Base-by-base conservation (phyloP, 257 asterid genomes). In the Solanum stenotomum region DNA sequence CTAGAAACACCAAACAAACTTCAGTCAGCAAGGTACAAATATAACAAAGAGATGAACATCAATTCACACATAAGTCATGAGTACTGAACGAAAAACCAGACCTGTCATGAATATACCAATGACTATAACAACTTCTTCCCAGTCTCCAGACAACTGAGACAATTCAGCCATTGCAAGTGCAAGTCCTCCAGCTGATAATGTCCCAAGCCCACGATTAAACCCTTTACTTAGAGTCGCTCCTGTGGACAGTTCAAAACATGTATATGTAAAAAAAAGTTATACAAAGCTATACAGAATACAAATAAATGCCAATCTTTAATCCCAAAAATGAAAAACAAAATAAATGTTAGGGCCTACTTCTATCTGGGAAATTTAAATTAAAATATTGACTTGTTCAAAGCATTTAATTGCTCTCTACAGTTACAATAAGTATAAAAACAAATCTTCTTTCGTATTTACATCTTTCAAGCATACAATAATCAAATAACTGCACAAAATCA, bases 171-270 rank as follows among this genome's bases (percentile, higher is more conserved):
- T 94, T 61, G 92, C 98, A 49, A 96, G 90, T 86, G 98, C 95
- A 71, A 96, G 93, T 63, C 94, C 94, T 91, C 99, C 98, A 74
- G 99, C 99, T 27, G 96, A 94, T 25, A 96, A 56, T n/a, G 99
- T 95, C 84, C 99, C 99, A 38, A 96, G 74, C 10, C 94, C 99
- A 9, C 99, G 99, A 91, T 95, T 96, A 88, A 96, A 94, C 38
- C 99, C 99, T 89, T 95, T 96, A 89, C 92, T 96, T 61, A 96
- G 91, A 65, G 99, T 96, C 49, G 99, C 99, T 84, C 99, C 99
- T 96, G 91, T 56, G 63, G 67, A 71, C 79, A 46, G 59, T 71
- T 25, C 25, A 87, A 38, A 44, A 27, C 46, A 25, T 63, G 29
- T 42, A 25, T 15, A 52, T 61, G 49, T 52, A 25, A 67, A 49